phyloP scores from a whole-genome alignment of 768 basidiomycete species.

The Clitopilus passeckerianus region DNA sequence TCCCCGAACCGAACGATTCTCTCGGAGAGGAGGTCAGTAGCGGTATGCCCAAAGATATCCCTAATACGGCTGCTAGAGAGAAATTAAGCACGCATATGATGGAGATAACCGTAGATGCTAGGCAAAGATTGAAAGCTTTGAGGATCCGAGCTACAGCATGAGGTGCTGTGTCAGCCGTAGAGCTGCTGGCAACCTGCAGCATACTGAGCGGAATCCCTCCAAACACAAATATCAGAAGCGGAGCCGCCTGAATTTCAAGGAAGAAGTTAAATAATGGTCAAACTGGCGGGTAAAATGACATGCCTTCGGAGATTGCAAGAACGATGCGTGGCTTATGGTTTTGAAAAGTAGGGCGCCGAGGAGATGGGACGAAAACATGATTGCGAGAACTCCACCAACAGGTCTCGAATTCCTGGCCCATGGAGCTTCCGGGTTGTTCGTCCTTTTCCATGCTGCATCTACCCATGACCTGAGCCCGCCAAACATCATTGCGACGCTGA shows the following conservation, averaged over 20 bases:
- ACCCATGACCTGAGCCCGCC: constrained; percentile 75
- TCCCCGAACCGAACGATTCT: constrained; percentile 14
- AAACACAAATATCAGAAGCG: constrained; percentile 23
- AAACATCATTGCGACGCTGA: constrained; percentile 84
- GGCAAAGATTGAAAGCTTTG: constrained; percentile 73
- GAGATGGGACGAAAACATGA: constrained; percentile 53
- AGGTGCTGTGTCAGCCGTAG: constrained; percentile 25
- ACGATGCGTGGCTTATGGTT: constrained; percentile 38
- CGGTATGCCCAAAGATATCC: constrained; percentile 60
- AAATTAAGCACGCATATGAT: constrained; percentile 89
- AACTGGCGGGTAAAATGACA: not conserved
- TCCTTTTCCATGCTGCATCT: constrained; percentile 49
- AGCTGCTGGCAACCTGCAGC: constrained; percentile 18
- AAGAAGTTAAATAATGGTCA: not conserved
- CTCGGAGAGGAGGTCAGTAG: constrained; percentile 42
- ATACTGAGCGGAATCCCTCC: constrained; percentile 25
- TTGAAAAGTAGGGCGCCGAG: constrained; percentile 50
- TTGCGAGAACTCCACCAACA: constrained; percentile 44
- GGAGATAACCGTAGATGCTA: constrained; percentile 82
- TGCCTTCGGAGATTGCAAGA: constrained; percentile 17
- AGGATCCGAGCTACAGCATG: constrained; percentile 40
- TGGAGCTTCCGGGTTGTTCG: constrained; percentile 4
- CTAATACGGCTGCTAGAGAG: constrained; percentile 74
- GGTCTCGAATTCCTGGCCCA: constrained; percentile 52
- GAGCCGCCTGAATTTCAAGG: constrained; percentile 12